Evolutionary conservation across 495 filamentous ascomycete genomes (phyloP), one percentile per base, ranked within the genome.

Genomic region (Beverwykella pulmonaria): DNA sequence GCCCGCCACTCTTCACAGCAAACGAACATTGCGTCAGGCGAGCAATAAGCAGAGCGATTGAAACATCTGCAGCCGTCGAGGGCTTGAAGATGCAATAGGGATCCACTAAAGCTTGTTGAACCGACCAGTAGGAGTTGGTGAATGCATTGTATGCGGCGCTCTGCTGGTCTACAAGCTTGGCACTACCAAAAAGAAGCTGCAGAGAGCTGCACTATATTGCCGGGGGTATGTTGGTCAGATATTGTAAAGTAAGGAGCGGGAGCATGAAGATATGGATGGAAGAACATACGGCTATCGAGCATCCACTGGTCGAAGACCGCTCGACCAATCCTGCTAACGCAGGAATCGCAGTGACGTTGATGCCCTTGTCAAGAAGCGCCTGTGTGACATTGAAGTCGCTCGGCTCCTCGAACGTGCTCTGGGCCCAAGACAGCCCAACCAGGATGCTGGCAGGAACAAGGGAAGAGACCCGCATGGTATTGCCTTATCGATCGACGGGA

Each of bases 1-100:
- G 84, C 0, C 85, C 84, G 15, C 84, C 84, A 50, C 76, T 75
- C 26, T 80, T 79, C 34, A 87, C 79, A 10, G 79, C 78, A 64
- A 87, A 86, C 6, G 75, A 59, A 27, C 80, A 77, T 29, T 79
- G 62, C 1, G 72, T 70, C 49, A 54, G 65, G n/a, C 32, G 68
- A 72, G 9, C 81, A 3, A 76, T 56, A 8, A 71, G 53, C 12
- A 86, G 48, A 1, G 75, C 71, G 0, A 41, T 39, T 1, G 83
- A 78, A 6, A 84, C 79, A 20, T 83, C 76, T 0, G 53, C 10
- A 0, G 78, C 58, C 1, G 29, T 73, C 1, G 46, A 48, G 3
- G 82, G 81, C 8, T 76, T 60, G 23, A 83, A 74, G 60, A 81
- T 74, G 72, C 82, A 85, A 34, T 59, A 58, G 1, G 65, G 65